phyloP scores from a whole-genome alignment of 1,139 yeast genomes.

The Magnusiomyces sp. region DNA sequence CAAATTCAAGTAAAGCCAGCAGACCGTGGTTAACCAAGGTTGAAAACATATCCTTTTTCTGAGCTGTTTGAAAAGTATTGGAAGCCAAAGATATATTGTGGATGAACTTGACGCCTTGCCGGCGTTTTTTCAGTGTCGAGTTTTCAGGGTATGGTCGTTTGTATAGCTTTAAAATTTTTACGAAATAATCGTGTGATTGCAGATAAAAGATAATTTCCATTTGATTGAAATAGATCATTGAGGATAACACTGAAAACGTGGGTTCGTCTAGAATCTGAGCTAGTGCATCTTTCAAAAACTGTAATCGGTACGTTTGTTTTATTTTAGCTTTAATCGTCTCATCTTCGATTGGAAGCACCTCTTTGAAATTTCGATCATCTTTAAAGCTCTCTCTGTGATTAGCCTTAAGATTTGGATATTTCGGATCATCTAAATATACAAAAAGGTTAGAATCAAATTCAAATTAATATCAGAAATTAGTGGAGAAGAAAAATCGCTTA shows the following conservation, averaged over 20 bases:
- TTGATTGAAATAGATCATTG: slow-evolving; percentile 62
- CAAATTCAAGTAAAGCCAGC: slow-evolving; percentile 61
- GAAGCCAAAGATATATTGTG: slow-evolving; percentile 77
- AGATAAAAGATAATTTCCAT: slow-evolving; percentile 61
- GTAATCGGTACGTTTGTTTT: slow-evolving; percentile 65
- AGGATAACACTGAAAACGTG: slow-evolving; percentile 53
- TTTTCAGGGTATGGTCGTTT: slow-evolving; percentile 19
- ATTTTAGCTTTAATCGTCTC: slow-evolving; percentile 46
- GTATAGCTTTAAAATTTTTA: slow-evolving; percentile 51
- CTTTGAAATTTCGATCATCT: slow-evolving; percentile 55
- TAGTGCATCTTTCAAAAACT: slow-evolving; percentile 74
- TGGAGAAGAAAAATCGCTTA: slow-evolving; percentile 10
- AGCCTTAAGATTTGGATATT: slow-evolving; percentile 69
- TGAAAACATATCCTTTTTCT: slow-evolving; percentile 58
- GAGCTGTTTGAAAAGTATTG: slow-evolving; percentile 55
- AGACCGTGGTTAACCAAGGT: slow-evolving; percentile 61
- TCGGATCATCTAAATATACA: slow-evolving; percentile 53
- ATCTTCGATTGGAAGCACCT: slow-evolving; percentile 58
- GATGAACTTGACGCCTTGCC: slow-evolving; percentile 70
- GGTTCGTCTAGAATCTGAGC: slow-evolving; percentile 78
- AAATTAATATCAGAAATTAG: neutral
- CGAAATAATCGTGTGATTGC: slow-evolving; percentile 42
- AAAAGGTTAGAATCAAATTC: neutral
- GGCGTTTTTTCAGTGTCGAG: slow-evolving; percentile 15
- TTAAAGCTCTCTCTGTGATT: slow-evolving; percentile 61